phyloP scores from a whole-genome alignment of 2,329 filamentous ascomycete species.

The Colletotrichum cereale region DNA sequence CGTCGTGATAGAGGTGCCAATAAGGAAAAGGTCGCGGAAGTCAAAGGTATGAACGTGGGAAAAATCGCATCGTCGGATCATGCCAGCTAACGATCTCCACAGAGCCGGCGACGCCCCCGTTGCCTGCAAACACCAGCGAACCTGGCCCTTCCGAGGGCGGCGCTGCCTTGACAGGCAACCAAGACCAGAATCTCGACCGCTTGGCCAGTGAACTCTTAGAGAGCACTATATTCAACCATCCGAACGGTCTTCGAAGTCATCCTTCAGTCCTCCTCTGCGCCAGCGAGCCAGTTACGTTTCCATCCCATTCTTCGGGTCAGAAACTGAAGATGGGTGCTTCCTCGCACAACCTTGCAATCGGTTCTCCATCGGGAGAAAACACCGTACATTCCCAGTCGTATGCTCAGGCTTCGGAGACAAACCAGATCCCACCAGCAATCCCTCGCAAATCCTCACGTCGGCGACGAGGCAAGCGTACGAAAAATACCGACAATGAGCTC shows the following conservation, averaged over 20 bases:
- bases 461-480: constrained; percentile 3
- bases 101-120: constrained; percentile 3
- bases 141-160: not conserved
- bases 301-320: not conserved
- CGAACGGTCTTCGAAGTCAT: constrained; percentile 37
- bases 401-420: not conserved
- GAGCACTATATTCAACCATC: constrained; percentile 29
- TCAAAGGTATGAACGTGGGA: constrained; percentile 11
- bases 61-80: not conserved
- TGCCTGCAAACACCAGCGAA: constrained; percentile 3
- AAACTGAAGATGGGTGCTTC: not conserved
- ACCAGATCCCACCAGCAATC: constrained; percentile 16
- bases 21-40: not conserved
- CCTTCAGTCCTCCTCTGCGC: constrained; percentile 27
- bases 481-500: not conserved
- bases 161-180: constrained; percentile 5
- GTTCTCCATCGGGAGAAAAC: not conserved
- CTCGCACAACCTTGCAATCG: not conserved
- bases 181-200: constrained; percentile 24
- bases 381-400: not conserved
- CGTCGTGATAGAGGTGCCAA: constrained; percentile 26
- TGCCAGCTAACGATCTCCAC: constrained; percentile 6
- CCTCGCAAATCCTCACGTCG: constrained; percentile 40
- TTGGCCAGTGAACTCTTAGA: constrained; percentile 35
- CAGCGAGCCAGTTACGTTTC: constrained; percentile 5